These are phyloP conservation scores for Lepidopterella palustris DNA, from an alignment of 495 filamentous ascomycete species.

Conservation along the genomic window DNA sequence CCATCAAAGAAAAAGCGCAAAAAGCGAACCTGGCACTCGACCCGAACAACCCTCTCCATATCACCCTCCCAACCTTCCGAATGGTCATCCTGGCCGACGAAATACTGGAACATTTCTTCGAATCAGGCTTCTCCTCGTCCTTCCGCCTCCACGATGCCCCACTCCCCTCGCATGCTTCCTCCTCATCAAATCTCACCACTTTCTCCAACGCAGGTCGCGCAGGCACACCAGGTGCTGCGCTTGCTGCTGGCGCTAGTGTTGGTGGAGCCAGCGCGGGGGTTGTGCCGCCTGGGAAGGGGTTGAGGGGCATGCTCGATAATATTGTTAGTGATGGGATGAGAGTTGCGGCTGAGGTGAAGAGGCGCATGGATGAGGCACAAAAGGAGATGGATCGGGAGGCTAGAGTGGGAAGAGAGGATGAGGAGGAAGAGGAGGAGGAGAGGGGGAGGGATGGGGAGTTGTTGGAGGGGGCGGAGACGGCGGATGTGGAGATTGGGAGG, in stretches of 20 bases:
- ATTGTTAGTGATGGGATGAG: constrained; percentile 96
- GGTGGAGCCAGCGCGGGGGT: constrained; percentile 42
- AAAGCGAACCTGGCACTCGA: constrained; percentile 84
- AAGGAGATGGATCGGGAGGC: constrained; percentile 75
- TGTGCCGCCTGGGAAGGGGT: constrained; percentile 63
- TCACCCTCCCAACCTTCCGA: constrained; percentile 95
- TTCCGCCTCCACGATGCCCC: constrained; percentile 56
- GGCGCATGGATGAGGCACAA: constrained; percentile 90
- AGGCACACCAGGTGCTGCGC: constrained; percentile 5
- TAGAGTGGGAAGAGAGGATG: constrained; percentile 46
- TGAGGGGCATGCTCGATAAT: constrained; percentile 89
- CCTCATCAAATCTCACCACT: constrained; percentile 63
- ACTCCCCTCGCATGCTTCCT: constrained; percentile 33
- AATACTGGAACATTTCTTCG: constrained; percentile 91
- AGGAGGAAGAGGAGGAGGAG: constrained; percentile 61
- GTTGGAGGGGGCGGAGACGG: constrained; percentile 71
- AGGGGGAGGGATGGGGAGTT: constrained; percentile 71
- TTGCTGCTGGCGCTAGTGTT: constrained; percentile 12
- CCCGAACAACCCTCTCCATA: constrained; percentile 84
- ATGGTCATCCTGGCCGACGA: constrained; percentile 98
- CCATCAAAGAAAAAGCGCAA: constrained; percentile 45
- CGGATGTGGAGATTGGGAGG: constrained; percentile 39
- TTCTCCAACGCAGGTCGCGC: constrained; percentile 63
- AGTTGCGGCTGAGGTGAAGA: constrained; percentile 82
- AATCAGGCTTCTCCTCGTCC: constrained; percentile 67